Conservation (phyloP, 163 green algal genomes). For the Scenedesmus sp. region DNA sequence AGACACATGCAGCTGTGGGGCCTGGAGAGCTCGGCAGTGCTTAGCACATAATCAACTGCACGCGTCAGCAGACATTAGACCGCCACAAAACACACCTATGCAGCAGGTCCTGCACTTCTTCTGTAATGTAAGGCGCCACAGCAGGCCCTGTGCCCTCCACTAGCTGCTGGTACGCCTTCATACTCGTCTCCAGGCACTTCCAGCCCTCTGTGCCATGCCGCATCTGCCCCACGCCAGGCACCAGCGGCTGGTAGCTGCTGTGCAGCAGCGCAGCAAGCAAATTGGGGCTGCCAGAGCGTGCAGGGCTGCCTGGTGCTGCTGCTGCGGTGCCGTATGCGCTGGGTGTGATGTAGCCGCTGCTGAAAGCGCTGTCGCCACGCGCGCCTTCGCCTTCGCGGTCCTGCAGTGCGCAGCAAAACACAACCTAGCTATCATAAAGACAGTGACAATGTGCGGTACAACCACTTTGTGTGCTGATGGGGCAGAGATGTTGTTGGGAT, state of each 20-base stretch:
- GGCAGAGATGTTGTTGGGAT: neutral
- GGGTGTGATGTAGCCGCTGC: constrained; percentile 18
- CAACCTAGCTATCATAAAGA: neutral
- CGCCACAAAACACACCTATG: constrained; percentile 45
- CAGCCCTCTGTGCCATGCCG: constrained; percentile 94
- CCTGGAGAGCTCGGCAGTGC: too few species aligned
- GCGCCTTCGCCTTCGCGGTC: constrained; percentile 36
- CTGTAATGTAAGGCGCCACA: neutral
- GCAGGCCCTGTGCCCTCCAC: constrained; percentile 33
- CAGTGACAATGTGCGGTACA: neutral
- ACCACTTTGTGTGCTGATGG: neutral
- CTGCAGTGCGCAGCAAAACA: neutral
- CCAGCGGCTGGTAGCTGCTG: constrained; percentile 46
- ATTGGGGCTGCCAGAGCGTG: constrained; percentile 34
- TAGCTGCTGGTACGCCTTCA: constrained; percentile 65
- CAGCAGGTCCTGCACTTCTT: constrained; percentile 47
- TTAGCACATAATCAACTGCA: too few species aligned
- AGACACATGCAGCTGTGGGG: neutral
- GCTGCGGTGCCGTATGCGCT: neutral
- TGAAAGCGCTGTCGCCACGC: constrained; percentile 12
- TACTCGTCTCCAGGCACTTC: constrained; percentile 93
- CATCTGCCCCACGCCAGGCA: constrained; percentile 74
- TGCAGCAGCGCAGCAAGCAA: constrained; percentile 43
- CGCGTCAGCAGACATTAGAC: neutral
- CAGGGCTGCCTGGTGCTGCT: constrained; percentile 41